A percentile compares a stretch with the other conserved stretches of the same genome.
Conservation (phyloP, 129 eudicot species). For the Calendula officinalis region DNA sequence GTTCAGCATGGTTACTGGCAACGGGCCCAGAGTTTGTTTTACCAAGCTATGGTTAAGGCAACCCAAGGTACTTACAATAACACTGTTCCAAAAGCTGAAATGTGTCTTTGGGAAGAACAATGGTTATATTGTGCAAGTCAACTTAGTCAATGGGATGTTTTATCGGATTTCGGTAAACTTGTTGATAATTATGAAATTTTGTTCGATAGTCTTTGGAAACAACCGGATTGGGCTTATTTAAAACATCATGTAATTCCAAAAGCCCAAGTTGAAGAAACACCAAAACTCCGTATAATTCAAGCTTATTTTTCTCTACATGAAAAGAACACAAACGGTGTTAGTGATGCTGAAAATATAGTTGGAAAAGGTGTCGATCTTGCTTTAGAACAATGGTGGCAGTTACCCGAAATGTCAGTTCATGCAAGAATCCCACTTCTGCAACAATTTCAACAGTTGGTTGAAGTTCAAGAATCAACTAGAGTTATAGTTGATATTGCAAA, state of each 20-base stretch:
- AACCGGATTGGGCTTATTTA: constrained; percentile 88
- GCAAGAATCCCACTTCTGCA: constrained; percentile 90
- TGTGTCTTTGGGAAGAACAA: constrained; percentile 99
- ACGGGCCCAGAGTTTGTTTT: constrained; percentile 89
- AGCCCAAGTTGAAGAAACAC: constrained; percentile 96
- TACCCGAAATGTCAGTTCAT: constrained; percentile 98
- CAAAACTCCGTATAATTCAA: constrained; percentile 93
- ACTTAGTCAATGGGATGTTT: constrained; percentile 96
- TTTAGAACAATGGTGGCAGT: constrained; percentile 99
- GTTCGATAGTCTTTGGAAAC: constrained; percentile 97
- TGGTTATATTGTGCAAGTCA: constrained; percentile 93
- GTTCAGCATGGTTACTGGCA: constrained; percentile 99
- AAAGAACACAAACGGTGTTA: constrained; percentile 81
- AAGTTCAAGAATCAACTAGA: constrained; percentile 94
- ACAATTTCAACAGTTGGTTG: constrained; percentile 96
- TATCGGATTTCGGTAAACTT: constrained; percentile 84
- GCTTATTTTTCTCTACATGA: constrained; percentile 95
- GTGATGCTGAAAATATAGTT: constrained; percentile 86
- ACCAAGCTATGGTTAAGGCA: constrained; percentile 98
- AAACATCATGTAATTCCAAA: constrained; percentile 92
- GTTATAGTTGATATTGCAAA: constrained; percentile 84
- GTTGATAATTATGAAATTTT: constrained; percentile 90
- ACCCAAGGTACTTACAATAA: constrained; percentile 97
- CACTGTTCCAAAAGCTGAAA: constrained; percentile 97
- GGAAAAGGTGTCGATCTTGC: constrained; percentile 97